These are phyloP conservation scores for Talaromyces piceae DNA, from an alignment of 2,329 filamentous ascomycete genomes.

Conservation along the genomic window DNA sequence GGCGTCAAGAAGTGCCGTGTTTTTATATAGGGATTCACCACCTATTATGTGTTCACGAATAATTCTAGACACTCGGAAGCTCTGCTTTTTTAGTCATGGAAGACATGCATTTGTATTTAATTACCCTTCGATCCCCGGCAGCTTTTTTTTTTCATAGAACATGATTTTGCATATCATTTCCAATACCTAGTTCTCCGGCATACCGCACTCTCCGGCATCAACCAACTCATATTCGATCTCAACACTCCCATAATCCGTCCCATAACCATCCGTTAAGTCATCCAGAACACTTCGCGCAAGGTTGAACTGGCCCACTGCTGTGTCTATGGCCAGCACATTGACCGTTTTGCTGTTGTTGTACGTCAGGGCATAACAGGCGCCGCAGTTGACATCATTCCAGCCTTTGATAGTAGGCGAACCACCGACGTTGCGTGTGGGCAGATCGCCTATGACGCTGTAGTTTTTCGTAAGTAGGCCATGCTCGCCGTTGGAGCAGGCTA, in stretches of 20 bases:
- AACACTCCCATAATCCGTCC: slow-evolving; percentile 8
- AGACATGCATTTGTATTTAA: too few relatives aligned
- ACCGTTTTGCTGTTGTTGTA: slow-evolving; percentile 7
- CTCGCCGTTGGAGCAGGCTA: slow-evolving; percentile 10
- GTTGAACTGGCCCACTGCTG: slow-evolving; percentile 5
- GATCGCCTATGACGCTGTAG: slow-evolving; percentile 5
- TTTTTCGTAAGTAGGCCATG: slow-evolving; percentile 10
- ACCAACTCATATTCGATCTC: slow-evolving; percentile 7
- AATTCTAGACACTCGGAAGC: too few relatives aligned
- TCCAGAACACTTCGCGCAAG: slow-evolving; percentile 6
- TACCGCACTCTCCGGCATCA: slow-evolving; percentile 5
- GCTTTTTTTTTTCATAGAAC: too few relatives aligned
- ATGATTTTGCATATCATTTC: too few relatives aligned
- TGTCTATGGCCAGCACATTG: slow-evolving; percentile 10
- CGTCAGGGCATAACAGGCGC: slow-evolving; percentile 9
- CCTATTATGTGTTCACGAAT: not conserved
- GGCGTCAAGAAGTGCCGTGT: not conserved
- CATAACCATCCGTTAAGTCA: slow-evolving; percentile 8
- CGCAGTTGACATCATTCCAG: slow-evolving; percentile 10
- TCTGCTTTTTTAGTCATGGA: too few relatives aligned
- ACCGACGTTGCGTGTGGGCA: slow-evolving; percentile 6
- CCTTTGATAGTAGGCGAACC: slow-evolving; percentile 9
- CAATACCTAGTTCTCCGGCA: slow-evolving; percentile 4
- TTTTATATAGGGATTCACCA: not conserved
- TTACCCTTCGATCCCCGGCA: too few relatives aligned